Evolutionary conservation across 2,329 filamentous ascomycete species (phyloP).

Genomic region (Leptographium wingfieldii): DNA sequence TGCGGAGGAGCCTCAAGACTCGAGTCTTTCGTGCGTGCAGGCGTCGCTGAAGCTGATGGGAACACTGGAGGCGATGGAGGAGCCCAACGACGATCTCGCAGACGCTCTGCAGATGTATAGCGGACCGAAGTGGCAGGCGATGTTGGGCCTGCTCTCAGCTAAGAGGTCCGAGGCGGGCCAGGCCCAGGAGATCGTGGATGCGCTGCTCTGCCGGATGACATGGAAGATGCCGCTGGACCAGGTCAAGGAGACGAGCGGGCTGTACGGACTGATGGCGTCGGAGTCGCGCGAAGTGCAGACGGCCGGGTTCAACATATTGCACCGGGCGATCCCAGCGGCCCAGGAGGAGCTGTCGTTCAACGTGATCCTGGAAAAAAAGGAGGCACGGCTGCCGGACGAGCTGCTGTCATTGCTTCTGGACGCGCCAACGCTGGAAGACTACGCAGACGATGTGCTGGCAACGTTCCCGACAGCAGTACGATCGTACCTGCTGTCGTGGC

Average conservation of each 20-base stretch:
- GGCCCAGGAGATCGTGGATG: constrained; percentile 63
- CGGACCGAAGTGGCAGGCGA: constrained; percentile 38
- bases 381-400: constrained; percentile 68
- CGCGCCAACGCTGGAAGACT: constrained; percentile 55
- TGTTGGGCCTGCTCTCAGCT: constrained; percentile 46
- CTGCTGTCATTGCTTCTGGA: constrained; percentile 74
- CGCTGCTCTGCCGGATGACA: constrained; percentile 57
- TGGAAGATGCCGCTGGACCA: constrained; percentile 48
- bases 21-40: constrained; percentile 50
- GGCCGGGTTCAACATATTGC: constrained; percentile 68
- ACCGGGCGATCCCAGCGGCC: constrained; percentile 60
- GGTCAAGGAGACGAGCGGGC: constrained; percentile 49
- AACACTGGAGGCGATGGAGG: constrained; percentile 49
- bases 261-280: constrained; percentile 67
- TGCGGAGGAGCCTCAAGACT: constrained; percentile 27
- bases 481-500: constrained; percentile 80
- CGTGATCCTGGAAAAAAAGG: constrained; percentile 52
- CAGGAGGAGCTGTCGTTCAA: constrained; percentile 80
- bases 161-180: constrained; percentile 28
- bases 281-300: constrained; percentile 65
- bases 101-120: constrained; percentile 57
- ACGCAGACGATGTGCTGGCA: constrained; percentile 52
- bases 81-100: constrained; percentile 74
- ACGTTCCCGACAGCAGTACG: constrained; percentile 58
- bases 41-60: constrained; percentile 60